These are phyloP conservation scores for Scheffersomyces segobiensis DNA, from an alignment of 1,139 yeast species.

Conservation along the genomic window DNA sequence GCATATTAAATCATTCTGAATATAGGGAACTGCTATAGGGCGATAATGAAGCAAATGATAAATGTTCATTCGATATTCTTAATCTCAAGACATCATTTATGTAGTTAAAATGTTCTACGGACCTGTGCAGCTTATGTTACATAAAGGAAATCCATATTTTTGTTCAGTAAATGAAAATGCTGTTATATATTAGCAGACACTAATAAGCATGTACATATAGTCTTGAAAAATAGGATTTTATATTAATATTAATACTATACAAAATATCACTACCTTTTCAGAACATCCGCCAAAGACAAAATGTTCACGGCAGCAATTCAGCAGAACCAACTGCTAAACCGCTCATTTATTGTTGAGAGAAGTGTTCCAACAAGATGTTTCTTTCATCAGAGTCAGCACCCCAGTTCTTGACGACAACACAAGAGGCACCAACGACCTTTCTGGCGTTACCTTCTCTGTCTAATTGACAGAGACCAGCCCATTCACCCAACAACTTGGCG, in stretches of 20 bases:
- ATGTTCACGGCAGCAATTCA: neutral
- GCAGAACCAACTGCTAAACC: slow-evolving; percentile 7
- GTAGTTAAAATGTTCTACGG: neutral
- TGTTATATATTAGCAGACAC: neutral
- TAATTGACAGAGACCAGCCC: slow-evolving; percentile 99
- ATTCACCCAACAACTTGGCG: slow-evolving; percentile 99
- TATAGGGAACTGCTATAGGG: no score
- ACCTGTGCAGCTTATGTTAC: neutral
- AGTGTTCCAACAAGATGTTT: slow-evolving; percentile 94
- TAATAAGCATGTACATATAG: neutral
- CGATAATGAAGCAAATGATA: no score
- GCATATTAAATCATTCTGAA: no score
- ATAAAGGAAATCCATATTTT: no score
- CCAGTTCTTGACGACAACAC: slow-evolving; percentile 99
- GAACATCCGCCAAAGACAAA: neutral
- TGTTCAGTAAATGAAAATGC: neutral
- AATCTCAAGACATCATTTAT: no score
- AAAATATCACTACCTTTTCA: slow-evolving; percentile 1
- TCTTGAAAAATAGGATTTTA: slow-evolving; percentile 1
- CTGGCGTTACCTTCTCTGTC: slow-evolving; percentile 99
- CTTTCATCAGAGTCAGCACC: slow-evolving; percentile 99
- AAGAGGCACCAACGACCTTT: slow-evolving; percentile 99
- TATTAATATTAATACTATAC: slow-evolving; percentile 13
- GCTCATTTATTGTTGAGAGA: slow-evolving; percentile 73
- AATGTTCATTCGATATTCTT: no score